Conservation (phyloP, 2,329 filamentous ascomycete species). For the Trichoderma polysporum region DNA sequence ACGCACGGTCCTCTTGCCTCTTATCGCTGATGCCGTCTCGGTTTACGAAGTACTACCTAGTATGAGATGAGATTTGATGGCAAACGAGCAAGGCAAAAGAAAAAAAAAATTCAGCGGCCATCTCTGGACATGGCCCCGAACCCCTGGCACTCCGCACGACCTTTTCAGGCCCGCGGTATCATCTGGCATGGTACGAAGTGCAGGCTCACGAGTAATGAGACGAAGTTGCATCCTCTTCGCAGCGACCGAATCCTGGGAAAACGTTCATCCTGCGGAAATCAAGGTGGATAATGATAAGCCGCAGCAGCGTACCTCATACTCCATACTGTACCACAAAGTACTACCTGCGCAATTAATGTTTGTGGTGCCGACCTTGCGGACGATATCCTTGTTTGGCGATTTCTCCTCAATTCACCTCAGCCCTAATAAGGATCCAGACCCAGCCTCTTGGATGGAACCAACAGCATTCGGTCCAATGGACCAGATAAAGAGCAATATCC, state of each 20-base stretch:
- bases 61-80: neutral
- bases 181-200: neutral
- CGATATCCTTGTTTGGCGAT: neutral
- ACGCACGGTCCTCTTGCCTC: slow-evolving; percentile 6
- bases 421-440: neutral
- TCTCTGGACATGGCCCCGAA: neutral
- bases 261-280: neutral
- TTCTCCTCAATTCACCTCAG: slow-evolving; percentile 7
- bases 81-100: neutral
- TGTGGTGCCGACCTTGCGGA: neutral
- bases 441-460: neutral
- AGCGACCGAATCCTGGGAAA: neutral
- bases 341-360: neutral
- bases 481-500: slow-evolving; percentile 1
- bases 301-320: slow-evolving; percentile 7
- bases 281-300: neutral
- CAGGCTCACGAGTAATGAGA: neutral
- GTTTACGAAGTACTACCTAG: neutral
- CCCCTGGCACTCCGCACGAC: neutral
- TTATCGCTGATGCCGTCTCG: slow-evolving; percentile 11
- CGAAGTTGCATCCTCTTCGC: neutral
- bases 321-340: neutral
- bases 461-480: neutral
- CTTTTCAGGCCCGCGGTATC: neutral
- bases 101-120: neutral